These are phyloP conservation scores for Heliocybe sulcata DNA, from an alignment of 1,284 basidiomycete species.

Conservation along the genomic window DNA sequence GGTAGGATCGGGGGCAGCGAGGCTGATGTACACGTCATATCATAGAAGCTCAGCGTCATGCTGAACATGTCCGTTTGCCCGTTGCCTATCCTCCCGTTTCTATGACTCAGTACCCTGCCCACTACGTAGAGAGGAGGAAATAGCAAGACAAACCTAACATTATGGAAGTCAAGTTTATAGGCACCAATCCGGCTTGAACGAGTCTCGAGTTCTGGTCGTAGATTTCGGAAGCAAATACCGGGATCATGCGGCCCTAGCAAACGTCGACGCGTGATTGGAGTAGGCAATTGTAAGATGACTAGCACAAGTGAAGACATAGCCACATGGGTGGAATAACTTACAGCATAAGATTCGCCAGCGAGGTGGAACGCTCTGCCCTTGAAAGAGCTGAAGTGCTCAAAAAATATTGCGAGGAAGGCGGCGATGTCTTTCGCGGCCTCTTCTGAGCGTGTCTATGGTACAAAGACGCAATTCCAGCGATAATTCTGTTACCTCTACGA, in stretches of 20 bases:
- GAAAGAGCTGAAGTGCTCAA: slow-evolving; percentile 33
- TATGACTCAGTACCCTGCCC: not conserved
- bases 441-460: too few relatives aligned
- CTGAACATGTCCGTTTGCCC: slow-evolving; percentile 3
- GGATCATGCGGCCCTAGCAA: slow-evolving; percentile 70
- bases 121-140: not conserved
- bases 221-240: slow-evolving; percentile 71
- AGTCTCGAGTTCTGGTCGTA: slow-evolving; percentile 67
- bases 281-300: too few relatives aligned
- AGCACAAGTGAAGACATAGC: too few relatives aligned
- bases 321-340: slow-evolving; percentile 1
- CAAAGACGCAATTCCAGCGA: too few relatives aligned
- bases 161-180: slow-evolving; percentile 70
- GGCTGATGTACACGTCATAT: slow-evolving; percentile 42
- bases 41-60: slow-evolving; percentile 25
- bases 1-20: slow-evolving; percentile 32
- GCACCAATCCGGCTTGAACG: slow-evolving; percentile 47
- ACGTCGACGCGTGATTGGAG: too few relatives aligned
- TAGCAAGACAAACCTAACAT: slow-evolving; percentile 59
- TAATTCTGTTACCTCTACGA: not conserved
- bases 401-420: slow-evolving; percentile 53
- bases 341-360: slow-evolving; percentile 31
- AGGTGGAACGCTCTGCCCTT: slow-evolving; percentile 33
- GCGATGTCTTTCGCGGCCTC: slow-evolving; percentile 39
- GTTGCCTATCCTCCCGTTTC: not conserved